Percentiles rank a stretch among this genome's conserved stretches.
These are phyloP conservation scores for Oxytropis ochrocephala DNA, from an alignment of 306 rosid genomes.

Conservation along the genomic window DNA sequence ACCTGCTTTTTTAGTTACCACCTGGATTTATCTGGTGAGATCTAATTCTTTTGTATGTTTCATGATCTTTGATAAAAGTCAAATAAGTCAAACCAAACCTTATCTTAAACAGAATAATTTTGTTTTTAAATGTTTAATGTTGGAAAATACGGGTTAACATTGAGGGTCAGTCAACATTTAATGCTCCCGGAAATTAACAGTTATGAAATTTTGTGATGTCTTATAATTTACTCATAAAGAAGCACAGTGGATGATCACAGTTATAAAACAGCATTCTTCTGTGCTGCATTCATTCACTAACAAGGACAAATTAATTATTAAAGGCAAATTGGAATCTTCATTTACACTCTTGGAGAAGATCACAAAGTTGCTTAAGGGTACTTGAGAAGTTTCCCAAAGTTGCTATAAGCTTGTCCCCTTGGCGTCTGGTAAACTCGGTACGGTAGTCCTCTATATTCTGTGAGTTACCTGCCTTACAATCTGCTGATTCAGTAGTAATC, in stretches of 20 bases:
- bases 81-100: too few relatives aligned
- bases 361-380: constrained; percentile 33
- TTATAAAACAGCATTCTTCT: neutral
- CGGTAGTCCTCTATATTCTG: constrained; percentile 23
- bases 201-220: neutral
- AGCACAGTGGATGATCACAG: neutral
- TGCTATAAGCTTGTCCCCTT: constrained; percentile 43
- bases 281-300: constrained; percentile 7
- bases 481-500: constrained; percentile 27
- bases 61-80: too few relatives aligned
- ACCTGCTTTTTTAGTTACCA: too few relatives aligned
- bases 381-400: constrained; percentile 30
- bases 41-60: too few relatives aligned
- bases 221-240: neutral
- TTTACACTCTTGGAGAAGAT: constrained; percentile 32
- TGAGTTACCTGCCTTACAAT: constrained; percentile 8
- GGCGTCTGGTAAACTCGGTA: constrained; percentile 31
- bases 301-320: neutral
- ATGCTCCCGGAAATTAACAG: neutral
- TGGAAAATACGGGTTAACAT: too few relatives aligned
- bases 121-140: too few relatives aligned
- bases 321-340: neutral
- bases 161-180: neutral
- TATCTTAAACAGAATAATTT: too few relatives aligned
- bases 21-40: too few relatives aligned